A percentile compares a stretch with the other conserved stretches of the same genome.
Evolutionary conservation across 371 early-diverging fungal genomes (phyloP).

Genomic region (Rhizopus sp.): DNA sequence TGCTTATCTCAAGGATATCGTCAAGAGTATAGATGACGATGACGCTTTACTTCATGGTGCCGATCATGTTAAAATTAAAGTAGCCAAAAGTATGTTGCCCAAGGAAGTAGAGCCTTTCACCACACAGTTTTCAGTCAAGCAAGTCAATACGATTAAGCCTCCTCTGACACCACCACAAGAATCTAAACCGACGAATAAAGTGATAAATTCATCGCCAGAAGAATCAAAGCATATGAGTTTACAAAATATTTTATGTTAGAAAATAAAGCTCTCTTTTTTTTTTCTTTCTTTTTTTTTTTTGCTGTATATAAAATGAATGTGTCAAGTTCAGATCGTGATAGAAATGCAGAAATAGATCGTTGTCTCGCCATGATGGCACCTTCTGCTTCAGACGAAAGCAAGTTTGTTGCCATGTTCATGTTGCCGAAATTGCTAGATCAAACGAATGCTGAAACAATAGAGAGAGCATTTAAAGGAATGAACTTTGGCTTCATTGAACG

Average conservation of each 20-base stretch:
- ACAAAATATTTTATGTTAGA: constrained; percentile 23
- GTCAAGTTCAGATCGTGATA: constrained; percentile 32
- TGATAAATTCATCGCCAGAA: background rate
- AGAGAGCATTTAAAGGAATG: constrained; percentile 50
- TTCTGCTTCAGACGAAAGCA: constrained; percentile 49
- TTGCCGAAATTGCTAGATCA: constrained; percentile 49
- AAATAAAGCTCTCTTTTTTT: background rate
- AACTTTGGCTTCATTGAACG: constrained; percentile 56
- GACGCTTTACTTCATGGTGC: constrained; percentile 15
- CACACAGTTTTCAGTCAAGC: constrained; percentile 33
- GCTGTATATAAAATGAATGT: constrained; percentile 5
- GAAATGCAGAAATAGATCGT: constrained; percentile 48
- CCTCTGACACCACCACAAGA: constrained; percentile 27
- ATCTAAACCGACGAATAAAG: constrained; percentile 3
- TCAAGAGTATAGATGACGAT: constrained; percentile 44
- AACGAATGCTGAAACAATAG: constrained; percentile 32
- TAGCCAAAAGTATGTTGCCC: constrained; percentile 36
- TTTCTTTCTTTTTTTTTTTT: background rate
- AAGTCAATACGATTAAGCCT: background rate
- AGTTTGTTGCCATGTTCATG: constrained; percentile 58
- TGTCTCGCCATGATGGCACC: constrained; percentile 48
- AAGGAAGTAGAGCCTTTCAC: constrained; percentile 51
- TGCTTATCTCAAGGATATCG: constrained; percentile 51
- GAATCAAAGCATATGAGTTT: constrained; percentile 27
- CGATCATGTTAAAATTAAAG: constrained; percentile 26